Evolutionary conservation across 331 rosid genomes (phyloP).

Genomic region (Erythrophleum ivorense): DNA sequence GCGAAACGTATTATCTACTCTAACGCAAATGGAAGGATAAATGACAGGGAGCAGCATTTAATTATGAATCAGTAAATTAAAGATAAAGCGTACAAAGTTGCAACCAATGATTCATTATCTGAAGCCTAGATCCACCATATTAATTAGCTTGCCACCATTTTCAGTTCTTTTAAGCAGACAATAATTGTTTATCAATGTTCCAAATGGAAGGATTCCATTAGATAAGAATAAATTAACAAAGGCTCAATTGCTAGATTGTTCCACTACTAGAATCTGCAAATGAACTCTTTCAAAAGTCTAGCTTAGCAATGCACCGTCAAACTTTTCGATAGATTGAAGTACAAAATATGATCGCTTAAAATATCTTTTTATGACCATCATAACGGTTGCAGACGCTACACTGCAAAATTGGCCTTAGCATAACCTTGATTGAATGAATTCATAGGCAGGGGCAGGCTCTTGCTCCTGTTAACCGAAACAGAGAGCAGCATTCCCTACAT

Average conservation of each 20-base stretch:
- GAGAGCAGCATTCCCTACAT: conserved; percentile 40
- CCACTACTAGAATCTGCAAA: neutral
- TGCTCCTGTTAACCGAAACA: neutral
- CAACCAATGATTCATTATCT: too few species aligned
- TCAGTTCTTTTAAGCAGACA: too few species aligned
- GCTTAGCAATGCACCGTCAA: neutral
- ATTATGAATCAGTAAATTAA: too few species aligned
- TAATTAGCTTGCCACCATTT: too few species aligned
- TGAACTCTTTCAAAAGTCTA: neutral
- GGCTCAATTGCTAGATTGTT: neutral
- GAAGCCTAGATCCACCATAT: too few species aligned
- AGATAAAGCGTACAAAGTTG: too few species aligned
- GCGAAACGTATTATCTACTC: too few species aligned
- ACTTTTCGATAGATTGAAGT: neutral
- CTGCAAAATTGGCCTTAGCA: neutral
- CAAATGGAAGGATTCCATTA: neutral
- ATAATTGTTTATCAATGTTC: neutral
- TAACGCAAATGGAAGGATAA: too few species aligned
- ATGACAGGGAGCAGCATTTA: too few species aligned
- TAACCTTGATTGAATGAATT: neutral
- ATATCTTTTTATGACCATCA: neutral
- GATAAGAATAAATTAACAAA: neutral
- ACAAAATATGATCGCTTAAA: neutral
- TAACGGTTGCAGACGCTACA: neutral
- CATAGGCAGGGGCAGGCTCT: neutral